phyloP scores from a whole-genome alignment of 371 early-diverging fungal genomes.

The Rhizopus delemar region DNA sequence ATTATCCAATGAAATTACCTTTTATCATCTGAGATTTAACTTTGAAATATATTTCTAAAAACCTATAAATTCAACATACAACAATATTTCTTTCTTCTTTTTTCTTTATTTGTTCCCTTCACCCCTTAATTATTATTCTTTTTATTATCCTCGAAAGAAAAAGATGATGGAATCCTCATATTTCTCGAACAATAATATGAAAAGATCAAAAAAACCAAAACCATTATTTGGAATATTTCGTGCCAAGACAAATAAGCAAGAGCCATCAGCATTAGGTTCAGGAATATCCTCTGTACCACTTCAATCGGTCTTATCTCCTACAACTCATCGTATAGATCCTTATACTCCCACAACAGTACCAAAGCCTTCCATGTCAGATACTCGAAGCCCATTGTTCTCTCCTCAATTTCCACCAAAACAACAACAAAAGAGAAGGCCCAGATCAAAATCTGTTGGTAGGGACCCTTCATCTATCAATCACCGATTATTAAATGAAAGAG shows the following conservation, averaged over 20 bases:
- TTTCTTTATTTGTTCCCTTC: conserved; percentile 1
- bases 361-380: conserved; percentile 9
- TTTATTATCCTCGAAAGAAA: background rate
- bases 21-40: no score
- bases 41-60: no score
- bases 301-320: conserved; percentile 18
- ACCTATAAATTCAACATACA: no score
- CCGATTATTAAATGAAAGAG: conserved; percentile 19
- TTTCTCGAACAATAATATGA: conserved; percentile 1
- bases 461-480: conserved; percentile 17
- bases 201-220: conserved; percentile 29
- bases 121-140: background rate
- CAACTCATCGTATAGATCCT: conserved; percentile 7
- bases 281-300: conserved; percentile 22
- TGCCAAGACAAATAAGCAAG: conserved; percentile 17
- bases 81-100: conserved; percentile 2
- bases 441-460: conserved; percentile 34
- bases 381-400: conserved; percentile 11
- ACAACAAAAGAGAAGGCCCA: conserved; percentile 21
- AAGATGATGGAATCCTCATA: conserved; percentile 6
- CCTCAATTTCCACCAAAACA: conserved; percentile 13
- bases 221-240: conserved; percentile 29
- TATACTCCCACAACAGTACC: conserved; percentile 9
- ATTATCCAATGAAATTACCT: no score
- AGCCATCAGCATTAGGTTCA: conserved; percentile 11